A percentile compares a stretch with the other conserved stretches of the same genome.
Evolutionary conservation across 2,329 filamentous ascomycete genomes (phyloP).

Genomic region (Fusarium miscanthi): DNA sequence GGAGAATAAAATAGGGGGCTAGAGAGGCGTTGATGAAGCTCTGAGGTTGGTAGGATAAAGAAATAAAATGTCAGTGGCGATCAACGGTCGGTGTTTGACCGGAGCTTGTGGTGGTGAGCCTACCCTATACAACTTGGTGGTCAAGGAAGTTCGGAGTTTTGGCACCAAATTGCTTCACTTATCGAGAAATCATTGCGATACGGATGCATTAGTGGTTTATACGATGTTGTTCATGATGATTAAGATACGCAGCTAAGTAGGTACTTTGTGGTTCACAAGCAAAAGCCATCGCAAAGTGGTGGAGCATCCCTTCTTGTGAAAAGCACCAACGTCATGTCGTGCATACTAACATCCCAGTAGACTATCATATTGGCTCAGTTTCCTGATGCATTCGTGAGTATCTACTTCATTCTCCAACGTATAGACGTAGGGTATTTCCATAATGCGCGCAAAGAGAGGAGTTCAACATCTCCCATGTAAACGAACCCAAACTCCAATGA

Average conservation of each 20-base stretch:
- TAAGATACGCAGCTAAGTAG: no score
- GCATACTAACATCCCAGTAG: not conserved
- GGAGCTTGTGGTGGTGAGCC: conserved; percentile 2
- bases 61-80: conserved; percentile 44
- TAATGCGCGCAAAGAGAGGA: conserved; percentile 32
- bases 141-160: not conserved
- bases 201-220: accelerated
- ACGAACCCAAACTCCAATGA: conserved; percentile 41
- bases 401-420: conserved; percentile 9
- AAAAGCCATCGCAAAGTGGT: no score
- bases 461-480: conserved; percentile 31
- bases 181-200: not conserved
- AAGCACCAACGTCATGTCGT: not conserved
- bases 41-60: conserved; percentile 3
- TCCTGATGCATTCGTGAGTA: not conserved
- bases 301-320: accelerated
- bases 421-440: conserved; percentile 40
- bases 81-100: conserved; percentile 12
- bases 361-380: not conserved
- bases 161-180: not conserved
- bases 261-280: not conserved
- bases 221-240: accelerated
- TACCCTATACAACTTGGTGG: conserved; percentile 32
- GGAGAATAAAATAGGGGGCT: not conserved
- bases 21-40: not conserved